phyloP scores from a whole-genome alignment of 2,329 filamentous ascomycete species.

The Drechslerella dactyloides region DNA sequence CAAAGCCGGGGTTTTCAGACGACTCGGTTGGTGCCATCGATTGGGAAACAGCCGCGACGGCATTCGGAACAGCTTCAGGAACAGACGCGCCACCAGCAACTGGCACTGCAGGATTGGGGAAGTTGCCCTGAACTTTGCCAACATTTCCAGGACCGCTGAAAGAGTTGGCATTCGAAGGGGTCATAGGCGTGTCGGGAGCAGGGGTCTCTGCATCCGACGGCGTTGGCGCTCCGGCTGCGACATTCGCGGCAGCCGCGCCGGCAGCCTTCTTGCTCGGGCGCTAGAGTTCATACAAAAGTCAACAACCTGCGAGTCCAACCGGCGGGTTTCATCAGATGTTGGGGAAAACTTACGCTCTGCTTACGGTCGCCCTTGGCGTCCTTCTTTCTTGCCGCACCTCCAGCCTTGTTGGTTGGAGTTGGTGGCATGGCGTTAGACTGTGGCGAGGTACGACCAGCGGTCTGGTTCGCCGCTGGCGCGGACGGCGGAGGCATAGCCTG shows the following conservation, averaged over 20 bases:
- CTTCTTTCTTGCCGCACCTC: slow-evolving; percentile 80
- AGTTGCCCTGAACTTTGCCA: slow-evolving; percentile 36
- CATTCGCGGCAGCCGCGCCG: slow-evolving; percentile 59
- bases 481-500: slow-evolving; percentile 72
- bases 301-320: background rate
- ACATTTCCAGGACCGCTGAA: slow-evolving; percentile 34
- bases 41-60: slow-evolving; percentile 24
- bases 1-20: slow-evolving; percentile 33
- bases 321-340: too few relatives aligned
- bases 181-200: slow-evolving; percentile 45
- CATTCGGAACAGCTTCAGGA: slow-evolving; percentile 28
- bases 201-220: slow-evolving; percentile 43
- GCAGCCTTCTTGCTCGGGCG: slow-evolving; percentile 70
- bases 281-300: slow-evolving; percentile 50
- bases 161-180: slow-evolving; percentile 34
- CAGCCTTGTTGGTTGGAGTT: slow-evolving; percentile 75
- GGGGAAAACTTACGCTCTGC: slow-evolving; percentile 63
- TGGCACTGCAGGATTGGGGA: slow-evolving; percentile 26
- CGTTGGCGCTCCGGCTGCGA: slow-evolving; percentile 31
- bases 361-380: slow-evolving; percentile 71
- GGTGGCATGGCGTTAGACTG: slow-evolving; percentile 71
- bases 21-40: slow-evolving; percentile 34
- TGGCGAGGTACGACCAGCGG: slow-evolving; percentile 67
- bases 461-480: slow-evolving; percentile 65
- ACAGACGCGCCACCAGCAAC: slow-evolving; percentile 19